Percentiles rank a stretch among this genome's conserved stretches.
Conservation (phyloP, 2,329 filamentous ascomycete species). For the Geoglossum cookeanum region DNA sequence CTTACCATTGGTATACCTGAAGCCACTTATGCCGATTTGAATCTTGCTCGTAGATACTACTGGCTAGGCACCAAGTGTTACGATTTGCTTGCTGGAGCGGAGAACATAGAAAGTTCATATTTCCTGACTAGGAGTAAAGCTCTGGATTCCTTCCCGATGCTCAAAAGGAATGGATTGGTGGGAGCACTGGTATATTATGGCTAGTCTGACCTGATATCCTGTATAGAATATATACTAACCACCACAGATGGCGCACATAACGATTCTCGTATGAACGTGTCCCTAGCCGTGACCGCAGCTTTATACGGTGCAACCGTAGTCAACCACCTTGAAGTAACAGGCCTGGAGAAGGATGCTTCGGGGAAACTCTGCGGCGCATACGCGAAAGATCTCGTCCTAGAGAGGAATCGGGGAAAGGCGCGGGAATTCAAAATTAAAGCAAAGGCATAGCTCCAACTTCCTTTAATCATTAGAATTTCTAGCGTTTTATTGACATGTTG, state of each 20-base stretch:
- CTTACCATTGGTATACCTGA: too few species aligned
- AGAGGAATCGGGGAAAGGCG: conserved; percentile 40
- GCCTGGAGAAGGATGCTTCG: conserved; percentile 51
- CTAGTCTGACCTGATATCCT: conserved; percentile 14
- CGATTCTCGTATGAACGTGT: conserved; percentile 83
- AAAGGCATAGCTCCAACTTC: conserved; percentile 22
- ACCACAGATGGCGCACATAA: conserved; percentile 64
- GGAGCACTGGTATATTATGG: conserved; percentile 77
- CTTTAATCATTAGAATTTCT: neutral
- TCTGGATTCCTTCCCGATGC: conserved; percentile 72
- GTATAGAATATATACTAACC: conserved; percentile 11
- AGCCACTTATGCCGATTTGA: neutral
- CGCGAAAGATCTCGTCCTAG: conserved; percentile 50
- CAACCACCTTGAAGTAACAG: conserved; percentile 67
- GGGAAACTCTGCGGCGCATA: conserved; percentile 57
- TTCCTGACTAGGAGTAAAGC: conserved; percentile 76
- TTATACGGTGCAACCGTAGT: conserved; percentile 67
- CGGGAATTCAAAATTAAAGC: conserved; percentile 54
- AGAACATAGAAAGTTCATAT: conserved; percentile 78
- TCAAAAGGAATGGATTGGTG: conserved; percentile 59
- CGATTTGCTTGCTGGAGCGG: conserved; percentile 66
- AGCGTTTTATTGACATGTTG: neutral
- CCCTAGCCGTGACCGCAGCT: conserved; percentile 73
- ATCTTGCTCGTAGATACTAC: conserved; percentile 31
- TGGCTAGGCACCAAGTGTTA: conserved; percentile 67